Percentiles rank a stretch among this genome's conserved stretches.
Evolutionary conservation across 805 yeast species (phyloP).

Genomic region (Barnettozyma botsteinii): DNA sequence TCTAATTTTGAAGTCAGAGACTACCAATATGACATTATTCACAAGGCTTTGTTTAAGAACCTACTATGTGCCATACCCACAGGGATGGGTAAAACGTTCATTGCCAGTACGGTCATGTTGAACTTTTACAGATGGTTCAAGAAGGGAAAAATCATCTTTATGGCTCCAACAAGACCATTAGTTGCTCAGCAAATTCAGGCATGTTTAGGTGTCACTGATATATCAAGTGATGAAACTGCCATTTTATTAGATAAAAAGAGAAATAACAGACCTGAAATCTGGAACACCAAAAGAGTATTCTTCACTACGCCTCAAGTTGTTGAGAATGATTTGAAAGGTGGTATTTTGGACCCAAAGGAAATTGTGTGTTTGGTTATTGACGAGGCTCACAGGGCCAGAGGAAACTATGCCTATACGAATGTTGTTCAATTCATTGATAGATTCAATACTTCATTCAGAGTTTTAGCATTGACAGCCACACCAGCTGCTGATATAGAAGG

Average conservation of each 20-base stretch:
- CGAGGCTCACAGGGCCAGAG: constrained; percentile 93
- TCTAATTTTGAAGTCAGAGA: constrained; percentile 79
- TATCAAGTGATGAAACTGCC: constrained; percentile 72
- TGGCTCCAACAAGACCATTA: constrained; percentile 96
- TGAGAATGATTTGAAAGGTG: constrained; percentile 78
- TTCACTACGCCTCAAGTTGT: constrained; percentile 96
- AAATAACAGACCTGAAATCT: constrained; percentile 64
- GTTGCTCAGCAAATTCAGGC: constrained; percentile 97
- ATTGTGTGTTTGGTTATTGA: constrained; percentile 79
- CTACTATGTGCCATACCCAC: constrained; percentile 90
- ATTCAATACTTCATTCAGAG: constrained; percentile 60
- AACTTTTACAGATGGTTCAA: constrained; percentile 86
- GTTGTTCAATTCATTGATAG: constrained; percentile 65
- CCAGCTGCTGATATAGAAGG: constrained; percentile 87
- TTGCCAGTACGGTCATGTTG: constrained; percentile 90
- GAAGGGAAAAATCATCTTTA: constrained; percentile 72
- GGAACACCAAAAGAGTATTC: constrained; percentile 73
- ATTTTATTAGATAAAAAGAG: constrained; percentile 58
- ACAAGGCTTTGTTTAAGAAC: constrained; percentile 65
- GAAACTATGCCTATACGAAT: constrained; percentile 82
- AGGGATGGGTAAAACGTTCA: constrained; percentile 94
- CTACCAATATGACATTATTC: constrained; percentile 80
- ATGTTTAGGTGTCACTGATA: constrained; percentile 80
- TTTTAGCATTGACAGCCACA: constrained; percentile 90
- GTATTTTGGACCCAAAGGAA: constrained; percentile 68